Evolutionary conservation across 805 yeast species (phyloP).

Genomic region (Metschnikowia baotianmanensis): DNA sequence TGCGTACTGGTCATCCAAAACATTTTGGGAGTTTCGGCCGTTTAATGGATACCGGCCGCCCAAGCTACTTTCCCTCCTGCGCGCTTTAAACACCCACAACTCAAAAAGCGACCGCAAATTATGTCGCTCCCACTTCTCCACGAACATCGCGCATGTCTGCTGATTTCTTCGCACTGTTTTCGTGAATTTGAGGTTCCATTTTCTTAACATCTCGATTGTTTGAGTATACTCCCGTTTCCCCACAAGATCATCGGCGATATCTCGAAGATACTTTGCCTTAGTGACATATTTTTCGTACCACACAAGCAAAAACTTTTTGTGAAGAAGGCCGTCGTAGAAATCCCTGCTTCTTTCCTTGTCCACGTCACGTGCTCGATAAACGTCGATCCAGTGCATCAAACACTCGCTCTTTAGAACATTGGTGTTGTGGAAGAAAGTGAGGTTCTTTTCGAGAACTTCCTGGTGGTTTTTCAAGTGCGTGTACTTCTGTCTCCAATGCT

Average conservation of each 20-base stretch:
- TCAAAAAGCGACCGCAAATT: conserved; percentile 32
- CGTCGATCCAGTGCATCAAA: conserved; percentile 14
- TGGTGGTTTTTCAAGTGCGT: not conserved
- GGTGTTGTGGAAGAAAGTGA: conserved; percentile 9
- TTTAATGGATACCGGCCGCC: no score
- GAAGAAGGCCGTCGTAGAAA: conserved; percentile 10
- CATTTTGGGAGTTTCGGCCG: conserved; percentile 1
- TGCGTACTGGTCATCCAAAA: conserved; percentile 7
- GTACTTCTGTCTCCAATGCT: conserved; percentile 9
- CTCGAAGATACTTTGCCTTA: conserved; percentile 25
- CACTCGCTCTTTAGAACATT: conserved; percentile 7
- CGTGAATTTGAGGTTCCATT: conserved; percentile 38
- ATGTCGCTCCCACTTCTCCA: conserved; percentile 31
- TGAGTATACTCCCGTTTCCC: conserved; percentile 28
- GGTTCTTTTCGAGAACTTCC: conserved; percentile 5
- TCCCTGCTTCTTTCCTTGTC: conserved; percentile 7
- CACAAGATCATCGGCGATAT: conserved; percentile 29
- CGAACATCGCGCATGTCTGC: conserved; percentile 34
- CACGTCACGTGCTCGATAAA: not conserved
- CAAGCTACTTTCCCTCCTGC: no score
- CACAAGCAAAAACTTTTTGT: conserved; percentile 28
- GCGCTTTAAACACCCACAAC: conserved; percentile 34
- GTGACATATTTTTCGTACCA: conserved; percentile 35
- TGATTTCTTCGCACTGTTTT: conserved; percentile 32
- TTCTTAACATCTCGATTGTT: conserved; percentile 27